These are phyloP conservation scores for Colletotrichum sp. DNA, from an alignment of 2,329 filamentous ascomycete species.

Conservation along the genomic window DNA sequence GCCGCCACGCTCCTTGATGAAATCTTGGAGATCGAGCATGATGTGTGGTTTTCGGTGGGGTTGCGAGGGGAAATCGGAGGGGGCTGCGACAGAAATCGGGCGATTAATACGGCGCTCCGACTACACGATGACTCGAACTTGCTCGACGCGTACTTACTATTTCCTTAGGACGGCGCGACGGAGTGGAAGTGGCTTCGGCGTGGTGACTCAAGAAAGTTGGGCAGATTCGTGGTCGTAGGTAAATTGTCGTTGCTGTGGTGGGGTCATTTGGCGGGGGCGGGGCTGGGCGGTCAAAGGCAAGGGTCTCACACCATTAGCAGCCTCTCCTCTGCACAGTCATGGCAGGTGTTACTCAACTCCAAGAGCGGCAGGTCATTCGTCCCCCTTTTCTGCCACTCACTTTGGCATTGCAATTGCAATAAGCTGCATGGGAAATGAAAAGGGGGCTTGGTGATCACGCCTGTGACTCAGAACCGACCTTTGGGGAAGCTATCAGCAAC, in stretches of 20 bases:
- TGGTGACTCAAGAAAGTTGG: slow-evolving; percentile 17
- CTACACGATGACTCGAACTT: neutral
- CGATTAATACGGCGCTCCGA: neutral
- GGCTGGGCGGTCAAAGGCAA: slow-evolving; percentile 20
- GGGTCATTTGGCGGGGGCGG: slow-evolving; percentile 21
- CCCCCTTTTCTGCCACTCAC: neutral
- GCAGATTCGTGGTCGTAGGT: neutral
- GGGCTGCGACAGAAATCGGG: neutral
- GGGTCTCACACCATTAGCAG: neutral
- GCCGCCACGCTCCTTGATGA: slow-evolving; percentile 86
- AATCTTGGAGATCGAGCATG: slow-evolving; percentile 81
- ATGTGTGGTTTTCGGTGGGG: neutral
- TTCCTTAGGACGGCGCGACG: neutral
- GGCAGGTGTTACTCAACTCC: neutral
- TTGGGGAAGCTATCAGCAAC: neutral
- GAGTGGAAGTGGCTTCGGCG: neutral
- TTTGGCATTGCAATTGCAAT: neutral
- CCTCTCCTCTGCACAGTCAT: neutral
- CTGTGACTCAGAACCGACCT: neutral
- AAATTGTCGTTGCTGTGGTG: slow-evolving; percentile 21
- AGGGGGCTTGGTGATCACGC: neutral
- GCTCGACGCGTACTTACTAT: neutral
- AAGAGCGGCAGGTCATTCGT: neutral
- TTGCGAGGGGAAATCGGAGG: neutral
- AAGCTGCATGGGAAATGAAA: neutral